phyloP scores from a whole-genome alignment of 2,329 filamentous ascomycete species.

The Alternaria metachromatica region DNA sequence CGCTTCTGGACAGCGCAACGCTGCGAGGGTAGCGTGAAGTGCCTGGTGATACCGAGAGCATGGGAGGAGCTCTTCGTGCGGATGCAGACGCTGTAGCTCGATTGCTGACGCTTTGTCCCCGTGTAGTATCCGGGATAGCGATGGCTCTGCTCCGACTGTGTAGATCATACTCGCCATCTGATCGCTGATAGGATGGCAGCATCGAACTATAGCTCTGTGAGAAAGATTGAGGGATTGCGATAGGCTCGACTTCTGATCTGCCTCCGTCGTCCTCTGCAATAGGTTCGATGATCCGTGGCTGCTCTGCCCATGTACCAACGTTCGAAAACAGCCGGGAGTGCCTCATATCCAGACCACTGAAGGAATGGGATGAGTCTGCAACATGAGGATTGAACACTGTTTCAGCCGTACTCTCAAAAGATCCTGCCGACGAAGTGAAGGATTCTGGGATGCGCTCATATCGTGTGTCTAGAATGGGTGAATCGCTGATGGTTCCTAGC shows the following conservation, averaged over 20 bases:
- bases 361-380: conserved; percentile 35
- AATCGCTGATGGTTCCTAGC: conserved; percentile 18
- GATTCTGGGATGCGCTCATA: conserved; percentile 30
- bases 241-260: conserved; percentile 27
- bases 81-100: conserved; percentile 14
- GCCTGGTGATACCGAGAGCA: conserved; percentile 37
- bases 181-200: conserved; percentile 16
- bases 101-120: conserved; percentile 19
- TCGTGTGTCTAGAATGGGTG: conserved; percentile 33
- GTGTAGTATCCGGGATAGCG: conserved; percentile 35
- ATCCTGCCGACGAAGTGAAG: conserved; percentile 18
- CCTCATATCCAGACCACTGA: conserved; percentile 38
- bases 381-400: conserved; percentile 39
- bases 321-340: conserved; percentile 39
- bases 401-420: conserved; percentile 31
- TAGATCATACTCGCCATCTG: conserved; percentile 12
- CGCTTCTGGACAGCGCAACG: conserved; percentile 32
- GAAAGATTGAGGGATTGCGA: conserved; percentile 38
- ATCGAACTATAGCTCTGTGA: conserved; percentile 25
- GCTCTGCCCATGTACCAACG: conserved; percentile 39
- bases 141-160: conserved; percentile 33
- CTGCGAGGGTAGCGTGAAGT: conserved; percentile 28
- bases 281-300: conserved; percentile 37
- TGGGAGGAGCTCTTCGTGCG: conserved; percentile 26
- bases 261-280: conserved; percentile 35